These are phyloP conservation scores for Neofusicoccum kwambonambiense DNA, from an alignment of 2,329 filamentous ascomycete genomes.

Conservation along the genomic window DNA sequence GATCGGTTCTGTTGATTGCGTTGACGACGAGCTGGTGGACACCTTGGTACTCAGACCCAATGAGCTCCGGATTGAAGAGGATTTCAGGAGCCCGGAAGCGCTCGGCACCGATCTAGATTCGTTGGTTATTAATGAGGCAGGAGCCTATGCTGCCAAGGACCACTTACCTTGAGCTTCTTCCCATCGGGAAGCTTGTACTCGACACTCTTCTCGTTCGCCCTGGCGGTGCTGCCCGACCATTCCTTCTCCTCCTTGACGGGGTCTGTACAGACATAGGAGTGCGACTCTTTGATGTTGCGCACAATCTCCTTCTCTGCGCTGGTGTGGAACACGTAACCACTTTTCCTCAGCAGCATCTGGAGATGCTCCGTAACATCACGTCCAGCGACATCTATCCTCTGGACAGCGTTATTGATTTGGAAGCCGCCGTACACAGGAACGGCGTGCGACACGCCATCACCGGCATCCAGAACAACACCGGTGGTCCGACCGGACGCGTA, in stretches of 20 bases:
- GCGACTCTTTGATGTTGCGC: slow-evolving; percentile 91
- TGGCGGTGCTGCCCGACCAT: slow-evolving; percentile 71
- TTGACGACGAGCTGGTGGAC: slow-evolving; percentile 98
- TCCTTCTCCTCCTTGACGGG: slow-evolving; percentile 96
- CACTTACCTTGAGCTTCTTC: slow-evolving; percentile 78
- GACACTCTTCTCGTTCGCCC: slow-evolving; percentile 73
- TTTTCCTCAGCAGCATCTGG: slow-evolving; percentile 86
- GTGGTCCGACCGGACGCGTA: slow-evolving; percentile 96
- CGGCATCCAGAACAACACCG: slow-evolving; percentile 90
- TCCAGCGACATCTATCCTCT: slow-evolving; percentile 92
- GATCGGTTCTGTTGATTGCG: slow-evolving; percentile 89
- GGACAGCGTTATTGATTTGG: slow-evolving; percentile 91
- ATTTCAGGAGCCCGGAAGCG: slow-evolving; percentile 96
- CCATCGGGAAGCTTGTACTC: slow-evolving; percentile 93
- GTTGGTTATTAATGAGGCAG: slow-evolving; percentile 17
- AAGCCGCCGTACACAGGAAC: slow-evolving; percentile 98
- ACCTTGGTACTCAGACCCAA: slow-evolving; percentile 93
- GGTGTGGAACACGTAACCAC: slow-evolving; percentile 92
- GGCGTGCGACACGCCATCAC: slow-evolving; percentile 94
- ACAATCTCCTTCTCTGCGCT: slow-evolving; percentile 99
- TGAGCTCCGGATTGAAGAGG: slow-evolving; percentile 94
- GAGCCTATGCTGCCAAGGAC: neutral
- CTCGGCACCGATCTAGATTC: slow-evolving; percentile 75
- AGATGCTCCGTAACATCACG: slow-evolving; percentile 95
- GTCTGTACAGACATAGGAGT: slow-evolving; percentile 86